These are phyloP conservation scores for Arthroderma sp. DNA, from an alignment of 2,329 filamentous ascomycete genomes.

Conservation along the genomic window DNA sequence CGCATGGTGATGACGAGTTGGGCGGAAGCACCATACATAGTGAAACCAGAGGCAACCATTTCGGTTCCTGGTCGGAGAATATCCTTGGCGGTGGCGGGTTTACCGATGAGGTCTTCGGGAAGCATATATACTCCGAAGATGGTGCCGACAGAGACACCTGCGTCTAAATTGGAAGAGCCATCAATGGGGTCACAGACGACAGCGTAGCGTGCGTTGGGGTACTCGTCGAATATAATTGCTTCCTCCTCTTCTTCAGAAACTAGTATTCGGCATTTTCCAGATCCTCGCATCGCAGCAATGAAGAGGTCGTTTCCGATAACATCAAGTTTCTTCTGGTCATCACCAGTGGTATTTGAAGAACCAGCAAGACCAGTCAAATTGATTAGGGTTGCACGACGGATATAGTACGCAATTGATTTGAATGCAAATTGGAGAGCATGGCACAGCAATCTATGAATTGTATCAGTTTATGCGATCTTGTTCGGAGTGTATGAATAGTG, in stretches of 20 bases:
- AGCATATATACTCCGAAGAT: conserved; percentile 94
- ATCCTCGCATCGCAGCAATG: conserved; percentile 86
- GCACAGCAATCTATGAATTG: conserved; percentile 60
- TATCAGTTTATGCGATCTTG: conserved; percentile 1
- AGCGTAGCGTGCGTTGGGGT: conserved; percentile 68
- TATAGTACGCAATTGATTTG: conserved; percentile 99
- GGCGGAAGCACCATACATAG: conserved; percentile 96
- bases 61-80: conserved; percentile 81
- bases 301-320: conserved; percentile 98
- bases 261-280: conserved; percentile 75
- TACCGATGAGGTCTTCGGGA: conserved; percentile 47
- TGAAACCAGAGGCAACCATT: conserved; percentile 91
- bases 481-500: not conserved
- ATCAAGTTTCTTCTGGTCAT: conserved; percentile 99
- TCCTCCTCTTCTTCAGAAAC: conserved; percentile 99
- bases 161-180: conserved; percentile 92
- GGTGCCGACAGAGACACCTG: conserved; percentile 92
- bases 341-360: conserved; percentile 86
- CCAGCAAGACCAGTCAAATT: conserved; percentile 92
- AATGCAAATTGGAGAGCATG: conserved; percentile 98
- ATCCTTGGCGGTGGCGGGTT: conserved; percentile 54
- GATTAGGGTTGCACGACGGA: conserved; percentile 85
- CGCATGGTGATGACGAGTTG: conserved; percentile 97
- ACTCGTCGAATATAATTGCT: conserved; percentile 68
- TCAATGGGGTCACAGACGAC: conserved; percentile 97